A percentile compares a stretch with the other conserved stretches of the same genome.
Conservation (phyloP, 768 basidiomycete species). For the Baorangia bicolor region DNA sequence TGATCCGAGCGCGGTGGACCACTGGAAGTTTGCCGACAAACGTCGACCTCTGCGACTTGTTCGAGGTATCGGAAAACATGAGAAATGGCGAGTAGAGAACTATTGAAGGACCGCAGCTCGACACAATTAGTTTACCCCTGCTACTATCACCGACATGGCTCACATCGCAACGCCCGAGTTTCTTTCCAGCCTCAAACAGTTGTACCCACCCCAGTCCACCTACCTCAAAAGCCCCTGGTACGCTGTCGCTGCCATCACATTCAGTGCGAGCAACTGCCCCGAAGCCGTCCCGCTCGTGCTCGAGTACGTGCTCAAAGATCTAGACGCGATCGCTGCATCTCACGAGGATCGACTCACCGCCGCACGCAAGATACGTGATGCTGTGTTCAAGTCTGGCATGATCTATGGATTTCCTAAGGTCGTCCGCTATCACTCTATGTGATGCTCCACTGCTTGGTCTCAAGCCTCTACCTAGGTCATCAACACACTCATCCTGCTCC, state of each 20-base stretch:
- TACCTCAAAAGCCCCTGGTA: constrained; percentile 54
- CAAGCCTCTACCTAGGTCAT: constrained; percentile 35
- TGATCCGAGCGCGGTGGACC: not conserved
- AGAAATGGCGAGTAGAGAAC: not conserved
- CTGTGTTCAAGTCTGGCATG: constrained; percentile 60
- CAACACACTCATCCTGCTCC: constrained; percentile 52
- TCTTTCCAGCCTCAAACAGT: constrained; percentile 42
- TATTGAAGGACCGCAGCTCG: not conserved
- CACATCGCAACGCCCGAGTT: constrained; percentile 41
- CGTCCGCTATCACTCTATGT: not conserved
- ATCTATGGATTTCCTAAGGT: constrained; percentile 60
- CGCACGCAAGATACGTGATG: constrained; percentile 58
- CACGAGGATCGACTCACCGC: constrained; percentile 41
- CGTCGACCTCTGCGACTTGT: not conserved
- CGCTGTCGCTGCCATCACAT: constrained; percentile 54
- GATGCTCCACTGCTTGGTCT: not conserved
- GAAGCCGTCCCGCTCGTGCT: constrained; percentile 59
- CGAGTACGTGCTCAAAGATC: constrained; percentile 45
- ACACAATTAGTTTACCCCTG: not conserved
- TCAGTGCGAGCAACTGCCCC: constrained; percentile 57
- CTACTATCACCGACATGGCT: constrained; percentile 4
- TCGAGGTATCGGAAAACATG: not conserved
- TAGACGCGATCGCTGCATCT: constrained; percentile 31
- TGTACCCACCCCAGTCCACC: constrained; percentile 39
- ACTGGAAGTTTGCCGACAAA: not conserved